A percentile compares a stretch with the other conserved stretches of the same genome.
Conservation (phyloP, 108 stramenopile species). For the Nitzschia sp. region DNA sequence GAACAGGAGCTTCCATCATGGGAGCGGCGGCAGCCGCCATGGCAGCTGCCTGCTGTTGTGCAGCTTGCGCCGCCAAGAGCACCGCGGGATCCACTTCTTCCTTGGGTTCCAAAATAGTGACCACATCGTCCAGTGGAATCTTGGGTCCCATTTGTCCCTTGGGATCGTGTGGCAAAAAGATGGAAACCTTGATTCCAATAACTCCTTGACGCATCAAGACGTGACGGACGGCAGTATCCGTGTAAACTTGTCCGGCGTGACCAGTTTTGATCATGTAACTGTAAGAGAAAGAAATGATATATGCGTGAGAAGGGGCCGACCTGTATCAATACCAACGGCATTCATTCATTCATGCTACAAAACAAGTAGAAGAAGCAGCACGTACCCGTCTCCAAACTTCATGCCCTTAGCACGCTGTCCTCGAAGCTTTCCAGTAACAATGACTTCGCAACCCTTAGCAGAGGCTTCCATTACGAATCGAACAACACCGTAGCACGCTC, state of each 20-base stretch:
- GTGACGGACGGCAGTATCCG: conserved; percentile 97
- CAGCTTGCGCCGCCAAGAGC: conserved; percentile 66
- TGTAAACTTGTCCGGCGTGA: conserved; percentile 97
- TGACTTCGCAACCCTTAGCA: conserved; percentile 99
- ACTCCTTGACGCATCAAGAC: conserved; percentile 99
- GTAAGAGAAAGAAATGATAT: no score
- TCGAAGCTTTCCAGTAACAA: conserved; percentile 99
- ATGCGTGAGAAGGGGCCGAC: no score
- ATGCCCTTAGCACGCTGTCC: conserved; percentile 99
- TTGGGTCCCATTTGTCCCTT: conserved; percentile 84
- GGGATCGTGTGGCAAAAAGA: conserved; percentile 99
- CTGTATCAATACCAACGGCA: no score
- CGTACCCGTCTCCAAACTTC: conserved; percentile 99
- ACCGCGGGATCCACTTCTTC: conserved; percentile 77
- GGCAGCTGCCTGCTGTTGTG: conserved; percentile 49
- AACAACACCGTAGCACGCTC: conserved; percentile 99
- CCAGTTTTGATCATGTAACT: conserved; percentile 99
- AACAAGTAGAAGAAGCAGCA: no score
- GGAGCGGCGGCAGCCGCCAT: conserved; percentile 31
- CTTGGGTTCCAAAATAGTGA: conserved; percentile 91
- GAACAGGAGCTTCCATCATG: background rate
- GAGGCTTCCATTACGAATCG: conserved; percentile 99
- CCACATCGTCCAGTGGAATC: conserved; percentile 91
- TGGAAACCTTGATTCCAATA: conserved; percentile 97
- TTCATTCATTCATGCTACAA: no score